Conservation (phyloP, 2,329 filamentous ascomycete genomes). For the Phialophora chinensis region DNA sequence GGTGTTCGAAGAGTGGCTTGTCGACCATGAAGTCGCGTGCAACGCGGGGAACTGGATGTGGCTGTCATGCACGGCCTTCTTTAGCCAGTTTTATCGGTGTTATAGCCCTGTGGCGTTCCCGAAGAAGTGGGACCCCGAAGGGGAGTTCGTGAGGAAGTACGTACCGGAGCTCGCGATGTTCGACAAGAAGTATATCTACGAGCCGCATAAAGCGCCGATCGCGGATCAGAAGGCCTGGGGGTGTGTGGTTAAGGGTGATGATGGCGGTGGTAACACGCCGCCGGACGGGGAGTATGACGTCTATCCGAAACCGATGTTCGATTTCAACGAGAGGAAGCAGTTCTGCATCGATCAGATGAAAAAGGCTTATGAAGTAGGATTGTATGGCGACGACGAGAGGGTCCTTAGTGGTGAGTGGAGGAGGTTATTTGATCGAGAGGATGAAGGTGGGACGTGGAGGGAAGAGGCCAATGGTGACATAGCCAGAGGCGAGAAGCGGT, state of each 20-base stretch:
- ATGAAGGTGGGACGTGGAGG: constrained; percentile 47
- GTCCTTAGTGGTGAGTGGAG: constrained; percentile 68
- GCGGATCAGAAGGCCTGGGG: constrained; percentile 72
- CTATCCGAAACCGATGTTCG: constrained; percentile 80
- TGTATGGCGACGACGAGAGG: constrained; percentile 68
- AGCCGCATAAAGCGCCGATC: constrained; percentile 76
- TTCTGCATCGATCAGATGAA: constrained; percentile 73
- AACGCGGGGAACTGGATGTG: constrained; percentile 79
- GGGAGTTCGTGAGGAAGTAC: constrained; percentile 67
- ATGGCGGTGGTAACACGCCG: constrained; percentile 41
- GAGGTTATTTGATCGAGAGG: constrained; percentile 52
- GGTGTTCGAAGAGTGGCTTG: constrained; percentile 76
- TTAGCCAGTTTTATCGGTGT: constrained; percentile 71
- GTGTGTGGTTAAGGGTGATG: constrained; percentile 65
- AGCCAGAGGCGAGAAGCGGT: constrained; percentile 25
- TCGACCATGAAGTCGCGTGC: constrained; percentile 76
- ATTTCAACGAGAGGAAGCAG: constrained; percentile 68
- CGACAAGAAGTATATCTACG: constrained; percentile 74
- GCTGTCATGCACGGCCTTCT: constrained; percentile 75
- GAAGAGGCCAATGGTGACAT: constrained; percentile 31
- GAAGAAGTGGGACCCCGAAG: constrained; percentile 76
- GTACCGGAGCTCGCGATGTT: constrained; percentile 69
- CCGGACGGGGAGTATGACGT: constrained; percentile 43
- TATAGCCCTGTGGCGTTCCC: constrained; percentile 75
- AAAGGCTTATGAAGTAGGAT: constrained; percentile 67